Conservation (phyloP, 148 eudicot species). For the Cornus kousa region DNA sequence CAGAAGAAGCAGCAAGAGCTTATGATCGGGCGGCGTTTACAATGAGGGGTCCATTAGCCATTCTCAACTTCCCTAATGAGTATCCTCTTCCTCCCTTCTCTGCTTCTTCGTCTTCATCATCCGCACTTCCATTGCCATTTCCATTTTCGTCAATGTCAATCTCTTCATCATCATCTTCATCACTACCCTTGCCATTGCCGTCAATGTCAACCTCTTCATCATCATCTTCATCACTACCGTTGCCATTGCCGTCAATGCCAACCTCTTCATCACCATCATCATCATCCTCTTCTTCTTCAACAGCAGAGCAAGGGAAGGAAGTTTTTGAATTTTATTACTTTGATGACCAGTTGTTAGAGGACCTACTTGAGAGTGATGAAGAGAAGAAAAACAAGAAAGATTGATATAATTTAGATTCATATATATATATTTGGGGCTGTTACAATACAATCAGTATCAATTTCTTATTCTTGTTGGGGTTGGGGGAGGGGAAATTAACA, state of each 20-base stretch:
- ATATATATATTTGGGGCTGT: too few species aligned
- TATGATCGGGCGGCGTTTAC: slow-evolving; percentile 37
- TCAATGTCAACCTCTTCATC: background rate
- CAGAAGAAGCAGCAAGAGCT: slow-evolving; percentile 45
- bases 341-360: slow-evolving; percentile 3
- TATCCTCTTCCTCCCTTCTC: slow-evolving; percentile 6
- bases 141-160: background rate
- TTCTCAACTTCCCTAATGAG: slow-evolving; percentile 42
- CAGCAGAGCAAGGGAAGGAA: background rate
- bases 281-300: background rate
- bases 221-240: background rate
- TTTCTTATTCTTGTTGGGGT: background rate
- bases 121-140: background rate
- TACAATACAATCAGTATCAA: too few species aligned
- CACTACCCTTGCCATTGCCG: background rate
- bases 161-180: background rate
- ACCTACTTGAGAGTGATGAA: slow-evolving; percentile 8
- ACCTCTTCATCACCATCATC: background rate
- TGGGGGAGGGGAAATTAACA: background rate
- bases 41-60: slow-evolving; percentile 44
- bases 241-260: background rate
- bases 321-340: slow-evolving; percentile 6
- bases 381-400: background rate
- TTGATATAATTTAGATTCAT: background rate
- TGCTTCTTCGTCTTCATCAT: background rate